phyloP scores from a whole-genome alignment of 139 green algal genomes.

The Tetradesmus obliquus region DNA sequence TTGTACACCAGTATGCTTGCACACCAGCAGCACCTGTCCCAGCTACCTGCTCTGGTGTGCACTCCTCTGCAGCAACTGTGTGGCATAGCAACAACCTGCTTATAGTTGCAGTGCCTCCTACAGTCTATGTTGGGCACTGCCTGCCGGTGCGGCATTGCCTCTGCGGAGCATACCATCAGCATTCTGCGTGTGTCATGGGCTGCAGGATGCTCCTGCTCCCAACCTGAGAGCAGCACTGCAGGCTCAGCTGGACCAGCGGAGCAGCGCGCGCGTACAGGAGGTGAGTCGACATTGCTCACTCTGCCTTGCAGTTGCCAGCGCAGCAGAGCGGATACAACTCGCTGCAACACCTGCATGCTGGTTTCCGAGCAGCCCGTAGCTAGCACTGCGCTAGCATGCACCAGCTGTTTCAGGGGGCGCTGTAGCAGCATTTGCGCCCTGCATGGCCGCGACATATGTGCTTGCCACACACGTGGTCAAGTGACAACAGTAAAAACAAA shows the following conservation, averaged over 20 bases:
- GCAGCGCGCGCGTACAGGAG: constrained; percentile 15
- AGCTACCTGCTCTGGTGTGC: too few species aligned
- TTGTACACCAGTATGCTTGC: background rate
- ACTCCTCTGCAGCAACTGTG: background rate
- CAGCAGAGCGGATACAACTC: background rate
- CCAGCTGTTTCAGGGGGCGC: too few species aligned
- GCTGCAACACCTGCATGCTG: background rate
- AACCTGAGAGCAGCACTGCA: background rate
- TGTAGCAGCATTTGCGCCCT: too few species aligned
- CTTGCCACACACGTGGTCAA: too few species aligned
- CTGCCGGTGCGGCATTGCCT: too few species aligned
- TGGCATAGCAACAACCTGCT: background rate
- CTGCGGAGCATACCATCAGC: too few species aligned
- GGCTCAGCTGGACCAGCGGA: constrained; percentile 24
- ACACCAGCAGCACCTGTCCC: background rate
- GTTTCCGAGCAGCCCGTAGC: too few species aligned
- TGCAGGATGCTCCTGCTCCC: background rate
- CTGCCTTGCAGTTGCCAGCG: background rate
- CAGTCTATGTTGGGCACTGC: too few species aligned
- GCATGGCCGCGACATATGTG: too few species aligned
- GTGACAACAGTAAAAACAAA: too few species aligned
- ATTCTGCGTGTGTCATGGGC: too few species aligned
- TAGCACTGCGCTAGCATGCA: too few species aligned
- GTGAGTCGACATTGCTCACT: background rate
- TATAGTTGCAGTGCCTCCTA: background rate